These are phyloP conservation scores for Phyllosticta citrichinensis DNA, from an alignment of 2,329 filamentous ascomycete genomes.

Conservation along the genomic window DNA sequence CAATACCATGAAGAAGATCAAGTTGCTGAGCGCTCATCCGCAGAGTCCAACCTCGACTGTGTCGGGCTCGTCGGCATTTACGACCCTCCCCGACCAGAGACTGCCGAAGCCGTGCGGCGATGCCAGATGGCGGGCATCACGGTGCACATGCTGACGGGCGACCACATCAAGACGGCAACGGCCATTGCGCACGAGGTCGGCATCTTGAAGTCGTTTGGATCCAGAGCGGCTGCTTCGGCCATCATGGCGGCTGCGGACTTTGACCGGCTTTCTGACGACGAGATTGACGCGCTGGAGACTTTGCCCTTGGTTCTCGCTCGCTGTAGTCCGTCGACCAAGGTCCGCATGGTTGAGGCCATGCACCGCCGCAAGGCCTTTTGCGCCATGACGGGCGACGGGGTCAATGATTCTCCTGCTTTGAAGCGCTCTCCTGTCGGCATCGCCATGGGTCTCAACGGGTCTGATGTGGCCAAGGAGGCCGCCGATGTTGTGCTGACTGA, in stretches of 20 bases:
- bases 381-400: conserved; percentile 35
- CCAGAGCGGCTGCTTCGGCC: background rate
- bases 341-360: conserved; percentile 37
- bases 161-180: conserved; percentile 36
- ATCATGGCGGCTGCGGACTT: conserved; percentile 36
- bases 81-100: conserved; percentile 75
- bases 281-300: conserved; percentile 32
- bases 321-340: conserved; percentile 37
- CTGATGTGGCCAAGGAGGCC: conserved; percentile 31
- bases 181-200: conserved; percentile 39
- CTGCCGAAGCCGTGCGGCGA: conserved; percentile 44
- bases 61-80: conserved; percentile 79
- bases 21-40: conserved; percentile 39
- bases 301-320: conserved; percentile 37
- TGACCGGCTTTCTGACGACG: conserved; percentile 32
- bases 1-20: background rate
- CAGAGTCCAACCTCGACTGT: conserved; percentile 62
- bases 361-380: conserved; percentile 29
- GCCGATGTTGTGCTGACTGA: conserved; percentile 32
- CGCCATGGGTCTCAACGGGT: conserved; percentile 30
- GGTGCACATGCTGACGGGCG: conserved; percentile 41
- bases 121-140: conserved; percentile 39
- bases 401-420: conserved; percentile 32
- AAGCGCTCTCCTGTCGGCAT: conserved; percentile 33
- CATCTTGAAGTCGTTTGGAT: conserved; percentile 19